Base-by-base conservation (phyloP, 2,329 filamentous ascomycete genomes). In the Arthrinium phaeospermum region DNA sequence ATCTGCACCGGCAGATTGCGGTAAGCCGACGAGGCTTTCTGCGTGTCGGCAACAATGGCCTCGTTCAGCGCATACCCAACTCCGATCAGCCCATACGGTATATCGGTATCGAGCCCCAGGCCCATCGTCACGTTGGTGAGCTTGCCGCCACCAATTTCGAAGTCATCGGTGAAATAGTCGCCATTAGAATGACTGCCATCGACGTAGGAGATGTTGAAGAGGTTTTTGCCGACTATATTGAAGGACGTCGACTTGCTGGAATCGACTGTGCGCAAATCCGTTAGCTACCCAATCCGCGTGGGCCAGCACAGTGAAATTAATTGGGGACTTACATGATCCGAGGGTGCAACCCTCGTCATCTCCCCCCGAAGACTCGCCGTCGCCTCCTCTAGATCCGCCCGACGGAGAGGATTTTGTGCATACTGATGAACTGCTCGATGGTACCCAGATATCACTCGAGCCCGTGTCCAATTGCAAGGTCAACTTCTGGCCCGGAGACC, bases 1-100 rank as follows among this genome's bases (percentile, higher is more conserved):
- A 96, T 87, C 71, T 89, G 85, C 73, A 91, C 83, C 0, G 93
- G 91, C 16, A 96, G 83, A 74, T 95, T 91, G 14, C 83, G 79
- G 73, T 90, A 90, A 0, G 75, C 75, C 0, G 78, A 77, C 0
- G 76, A 77, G 27, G 77, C 68, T 6, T 76, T 76, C 37, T 75
- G 71, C 7, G 77, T 78, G 2, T 73, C 76, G 1, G 75, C 75
- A 34, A 84, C 81, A 61, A 84, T 84, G 34, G 87, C 88, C 76
- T 90, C 87, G 75, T 90, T 90, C 24, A 82, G 78, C 37, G 85
- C 84, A 74, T 91, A 91, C 44, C 90, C 90, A 70, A 92, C 86
- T 27, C 90, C 90, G 71, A 91, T 85, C 30, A 92, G 81, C 4
- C 90, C 90, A 71, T 87, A 88, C 0, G 85, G 76, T 68, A 91